Evolutionary conservation across 345 rosid species (phyloP), one percentile per base, ranked within the genome.

Genomic region (Xanthoceras sorbifolium): DNA sequence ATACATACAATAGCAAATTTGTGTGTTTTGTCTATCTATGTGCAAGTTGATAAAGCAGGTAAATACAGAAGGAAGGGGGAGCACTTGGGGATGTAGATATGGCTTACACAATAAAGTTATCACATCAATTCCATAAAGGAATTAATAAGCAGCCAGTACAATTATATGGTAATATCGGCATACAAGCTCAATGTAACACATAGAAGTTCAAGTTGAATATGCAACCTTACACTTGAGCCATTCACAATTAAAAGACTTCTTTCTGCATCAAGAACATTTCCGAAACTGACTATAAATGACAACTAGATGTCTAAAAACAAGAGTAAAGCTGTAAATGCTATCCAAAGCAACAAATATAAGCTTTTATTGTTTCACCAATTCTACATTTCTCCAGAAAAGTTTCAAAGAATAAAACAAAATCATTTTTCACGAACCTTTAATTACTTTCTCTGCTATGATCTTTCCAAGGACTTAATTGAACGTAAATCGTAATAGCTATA

Each of bases 181-280:
- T 9, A 73, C 23, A 55, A 44, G 9, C 40, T 20, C 66, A 6
- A 42, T 31, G 57, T 62, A 14, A 46, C 31, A 61, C 18, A 25
- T 64, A 44, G 32, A 40, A 25, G 32, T 28, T 42, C 14, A n/a
- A 44, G 42, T 54, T 69, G 60, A 68, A 79, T 26, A 74, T 18
- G 20, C 71, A 29, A 32, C 25, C 17, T 9, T 18, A 17, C 15
- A 54, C 11, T 22, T 28, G 10, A 61, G 48, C 23, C n/a, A 64
- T 69, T 63, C 48, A 9, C 23, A 10, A 14, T 40, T 40, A 48
- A 29, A 57, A 23, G 18, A 38, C 11, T 15, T 57, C 69, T 26
- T 28, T 26, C 75, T 28, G 68, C 65, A 40, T 68, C 71, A 52
- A 61, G 22, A 28, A 54, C 54, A 62, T 65, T 63, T 55, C n/a